Conservation (phyloP, 1,139 yeast genomes). For the Saccharomyces pastorianus region DNA sequence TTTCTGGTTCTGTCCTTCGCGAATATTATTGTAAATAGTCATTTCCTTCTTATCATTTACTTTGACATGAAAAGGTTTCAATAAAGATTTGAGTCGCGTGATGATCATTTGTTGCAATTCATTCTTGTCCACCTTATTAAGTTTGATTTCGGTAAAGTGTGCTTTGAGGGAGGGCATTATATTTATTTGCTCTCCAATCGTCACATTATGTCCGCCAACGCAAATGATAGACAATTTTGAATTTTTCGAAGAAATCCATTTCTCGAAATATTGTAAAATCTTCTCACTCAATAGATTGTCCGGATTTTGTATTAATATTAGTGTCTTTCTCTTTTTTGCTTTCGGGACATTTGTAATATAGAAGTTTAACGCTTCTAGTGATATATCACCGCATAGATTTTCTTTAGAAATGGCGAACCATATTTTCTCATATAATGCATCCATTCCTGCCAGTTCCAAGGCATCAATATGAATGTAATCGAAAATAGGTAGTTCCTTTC, state of each 20-base stretch:
- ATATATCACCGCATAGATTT: constrained; percentile 47
- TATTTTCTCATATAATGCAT: constrained; percentile 62
- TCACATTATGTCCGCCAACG: constrained; percentile 41
- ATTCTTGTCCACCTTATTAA: neutral
- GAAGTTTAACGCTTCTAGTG: constrained; percentile 42
- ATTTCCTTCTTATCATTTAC: neutral
- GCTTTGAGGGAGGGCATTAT: neutral
- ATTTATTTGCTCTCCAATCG: neutral
- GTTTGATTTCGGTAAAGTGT: neutral
- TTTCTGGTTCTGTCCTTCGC: constrained; percentile 63
- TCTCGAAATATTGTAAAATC: constrained; percentile 82
- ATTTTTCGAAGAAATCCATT: constrained; percentile 76
- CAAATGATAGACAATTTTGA: constrained; percentile 77
- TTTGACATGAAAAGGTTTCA: neutral
- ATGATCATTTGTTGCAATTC: neutral
- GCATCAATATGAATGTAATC: constrained; percentile 76
- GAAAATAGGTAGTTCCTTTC: constrained; percentile 45
- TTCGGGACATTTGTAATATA: constrained; percentile 33
- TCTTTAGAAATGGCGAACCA: constrained; percentile 62
- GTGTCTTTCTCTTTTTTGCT: constrained; percentile 33
- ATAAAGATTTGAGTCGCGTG: neutral
- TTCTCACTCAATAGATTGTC: constrained; percentile 63
- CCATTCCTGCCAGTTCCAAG: constrained; percentile 61
- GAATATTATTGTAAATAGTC: neutral
- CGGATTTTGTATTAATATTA: constrained; percentile 74